phyloP scores from a whole-genome alignment of 2,329 filamentous ascomycete genomes.

The Pseudopyrenochaeta lycopersici region DNA sequence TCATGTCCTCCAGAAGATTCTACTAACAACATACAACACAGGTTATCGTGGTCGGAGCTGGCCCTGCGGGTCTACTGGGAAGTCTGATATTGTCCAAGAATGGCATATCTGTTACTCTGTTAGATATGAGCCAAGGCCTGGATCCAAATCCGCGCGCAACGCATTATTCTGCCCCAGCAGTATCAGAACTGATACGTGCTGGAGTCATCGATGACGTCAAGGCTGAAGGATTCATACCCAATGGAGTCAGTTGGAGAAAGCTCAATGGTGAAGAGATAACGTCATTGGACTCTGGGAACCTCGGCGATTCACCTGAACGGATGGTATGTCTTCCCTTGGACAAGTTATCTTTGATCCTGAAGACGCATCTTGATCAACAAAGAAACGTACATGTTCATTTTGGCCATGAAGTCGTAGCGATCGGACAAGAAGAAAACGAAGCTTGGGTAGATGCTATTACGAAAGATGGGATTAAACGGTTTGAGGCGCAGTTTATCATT shows the following conservation, averaged over 20 bases:
- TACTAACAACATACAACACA: too few species aligned
- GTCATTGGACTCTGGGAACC: conserved; percentile 1
- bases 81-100: conserved; percentile 59
- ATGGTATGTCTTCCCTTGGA: conserved; percentile 15
- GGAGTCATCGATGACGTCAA: conserved; percentile 62
- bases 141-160: conserved; percentile 67
- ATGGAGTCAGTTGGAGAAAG: conserved; percentile 54
- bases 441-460: conserved; percentile 19
- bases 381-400: conserved; percentile 3
- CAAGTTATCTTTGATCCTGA: conserved; percentile 7
- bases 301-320: conserved; percentile 8
- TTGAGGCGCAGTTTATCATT: conserved; percentile 61
- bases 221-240: conserved; percentile 48
- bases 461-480: conserved; percentile 1
- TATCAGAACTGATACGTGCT: conserved; percentile 63
- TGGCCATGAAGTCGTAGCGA: conserved; percentile 11
- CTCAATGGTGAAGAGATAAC: conserved; percentile 20
- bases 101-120: conserved; percentile 58
- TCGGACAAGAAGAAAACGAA: conserved; percentile 12
- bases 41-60: conserved; percentile 31
- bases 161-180: conserved; percentile 65
- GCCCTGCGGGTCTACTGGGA: conserved; percentile 42
- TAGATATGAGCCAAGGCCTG: conserved; percentile 62
- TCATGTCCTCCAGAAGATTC: too few species aligned
- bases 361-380: conserved; percentile 1